phyloP scores from a whole-genome alignment of 192 early-diverging fungal genomes.

The Oehlia diaphana region DNA sequence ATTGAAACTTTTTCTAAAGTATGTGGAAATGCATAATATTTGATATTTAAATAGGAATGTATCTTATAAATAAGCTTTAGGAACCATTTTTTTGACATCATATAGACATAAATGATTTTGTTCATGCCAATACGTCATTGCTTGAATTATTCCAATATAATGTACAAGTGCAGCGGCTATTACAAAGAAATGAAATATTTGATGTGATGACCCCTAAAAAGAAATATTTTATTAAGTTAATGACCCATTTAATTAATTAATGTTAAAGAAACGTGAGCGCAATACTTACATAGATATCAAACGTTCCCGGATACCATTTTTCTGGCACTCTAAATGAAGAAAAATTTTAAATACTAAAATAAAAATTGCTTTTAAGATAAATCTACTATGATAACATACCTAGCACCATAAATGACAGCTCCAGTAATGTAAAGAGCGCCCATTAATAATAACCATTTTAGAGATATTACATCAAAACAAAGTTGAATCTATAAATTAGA shows the following conservation, averaged over 20 bases:
- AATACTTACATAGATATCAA: conserved; percentile 71
- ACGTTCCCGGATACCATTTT: conserved; percentile 78
- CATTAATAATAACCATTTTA: conserved; percentile 69
- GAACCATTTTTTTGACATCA: conserved; percentile 33
- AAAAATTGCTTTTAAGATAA: background rate
- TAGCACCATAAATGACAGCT: conserved; percentile 76
- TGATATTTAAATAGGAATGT: no score
- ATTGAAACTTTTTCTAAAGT: no score
- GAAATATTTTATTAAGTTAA: background rate
- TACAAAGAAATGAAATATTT: conserved; percentile 89
- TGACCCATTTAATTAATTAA: background rate
- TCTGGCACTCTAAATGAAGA: conserved; percentile 66
- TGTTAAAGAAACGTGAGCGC: background rate
- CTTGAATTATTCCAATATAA: conserved; percentile 66
- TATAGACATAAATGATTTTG: conserved; percentile 37
- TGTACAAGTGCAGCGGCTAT: conserved; percentile 71
- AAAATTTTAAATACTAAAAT: background rate
- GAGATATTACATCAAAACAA: conserved; percentile 55
- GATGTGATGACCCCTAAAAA: conserved; percentile 71
- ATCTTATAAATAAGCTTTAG: background rate
- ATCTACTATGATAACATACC: background rate
- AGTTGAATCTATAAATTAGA: conserved; percentile 29
- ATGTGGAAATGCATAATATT: no score
- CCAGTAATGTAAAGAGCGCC: conserved; percentile 78
- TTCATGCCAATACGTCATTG: conserved; percentile 56